Percentiles rank a stretch among this genome's conserved stretches.
Evolutionary conservation across 23 red algal species (phyloP).

Genomic region (Gracilaria caudata): DNA sequence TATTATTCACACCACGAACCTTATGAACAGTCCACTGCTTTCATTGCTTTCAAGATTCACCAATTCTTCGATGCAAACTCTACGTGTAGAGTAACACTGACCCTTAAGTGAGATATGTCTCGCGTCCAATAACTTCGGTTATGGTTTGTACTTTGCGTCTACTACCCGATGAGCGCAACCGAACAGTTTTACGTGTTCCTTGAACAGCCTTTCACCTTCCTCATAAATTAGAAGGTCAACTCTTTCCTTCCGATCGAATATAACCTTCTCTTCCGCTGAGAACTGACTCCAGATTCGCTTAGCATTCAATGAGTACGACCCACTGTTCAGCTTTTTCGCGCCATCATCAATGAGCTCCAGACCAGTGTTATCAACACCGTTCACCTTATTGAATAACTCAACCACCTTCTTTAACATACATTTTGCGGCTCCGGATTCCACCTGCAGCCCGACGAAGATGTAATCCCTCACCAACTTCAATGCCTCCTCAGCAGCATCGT

Average conservation of each 20-base stretch:
- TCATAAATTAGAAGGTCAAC: slow-evolving; percentile 61
- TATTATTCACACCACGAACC: background rate
- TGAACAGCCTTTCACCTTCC: slow-evolving; percentile 44
- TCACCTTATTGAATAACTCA: slow-evolving; percentile 37
- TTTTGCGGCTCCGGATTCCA: slow-evolving; percentile 36
- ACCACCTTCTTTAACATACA: slow-evolving; percentile 54
- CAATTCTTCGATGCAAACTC: too few relatives aligned
- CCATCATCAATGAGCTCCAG: slow-evolving; percentile 33
- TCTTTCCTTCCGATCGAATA: slow-evolving; percentile 56
- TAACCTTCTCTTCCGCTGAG: slow-evolving; percentile 16
- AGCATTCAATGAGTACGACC: slow-evolving; percentile 46
- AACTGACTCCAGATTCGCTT: slow-evolving; percentile 45
- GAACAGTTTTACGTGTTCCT: slow-evolving; percentile 49
- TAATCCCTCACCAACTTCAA: slow-evolving; percentile 33
- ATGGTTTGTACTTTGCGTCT: background rate
- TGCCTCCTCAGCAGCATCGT: slow-evolving; percentile 33
- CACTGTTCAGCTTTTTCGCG: slow-evolving; percentile 35
- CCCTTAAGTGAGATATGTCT: background rate
- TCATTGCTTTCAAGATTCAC: too few relatives aligned
- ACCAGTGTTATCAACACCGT: slow-evolving; percentile 42
- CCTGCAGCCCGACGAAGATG: slow-evolving; percentile 49
- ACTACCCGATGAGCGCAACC: slow-evolving; percentile 35
- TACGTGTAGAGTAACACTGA: background rate
- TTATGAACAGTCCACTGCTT: too few relatives aligned
- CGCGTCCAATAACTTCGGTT: background rate